Conservation (phyloP, 2,329 filamentous ascomycete genomes). For the Neoscytalidium dimidiatum region DNA sequence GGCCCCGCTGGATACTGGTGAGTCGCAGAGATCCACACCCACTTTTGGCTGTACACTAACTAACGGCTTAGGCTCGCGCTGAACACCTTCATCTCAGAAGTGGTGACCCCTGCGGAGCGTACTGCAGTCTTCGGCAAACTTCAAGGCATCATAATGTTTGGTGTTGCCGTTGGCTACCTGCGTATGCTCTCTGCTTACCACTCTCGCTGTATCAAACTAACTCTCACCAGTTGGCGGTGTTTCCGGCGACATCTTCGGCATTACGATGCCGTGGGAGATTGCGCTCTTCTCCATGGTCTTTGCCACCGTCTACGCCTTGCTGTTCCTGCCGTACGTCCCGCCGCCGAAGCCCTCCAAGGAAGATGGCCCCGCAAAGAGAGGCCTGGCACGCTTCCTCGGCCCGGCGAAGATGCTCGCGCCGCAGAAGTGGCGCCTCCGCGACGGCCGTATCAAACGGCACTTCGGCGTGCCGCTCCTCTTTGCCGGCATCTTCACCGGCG, state of each 20-base stretch:
- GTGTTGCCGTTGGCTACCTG: conserved; percentile 64
- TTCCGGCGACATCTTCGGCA: conserved; percentile 64
- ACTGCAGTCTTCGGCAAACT: conserved; percentile 67
- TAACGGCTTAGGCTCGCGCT: conserved; percentile 59
- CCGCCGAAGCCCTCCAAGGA: conserved; percentile 38
- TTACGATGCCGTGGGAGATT: conserved; percentile 65
- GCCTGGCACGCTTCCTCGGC: conserved; percentile 60
- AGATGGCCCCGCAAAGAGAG: conserved; percentile 30
- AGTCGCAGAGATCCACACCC: not conserved
- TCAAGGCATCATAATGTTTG: conserved; percentile 68
- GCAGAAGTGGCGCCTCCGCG: conserved; percentile 53
- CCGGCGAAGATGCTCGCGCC: conserved; percentile 64
- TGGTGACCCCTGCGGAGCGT: conserved; percentile 60
- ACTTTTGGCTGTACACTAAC: not conserved
- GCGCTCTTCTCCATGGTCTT: conserved; percentile 59
- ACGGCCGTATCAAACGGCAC: conserved; percentile 56
- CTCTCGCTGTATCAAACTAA: not conserved
- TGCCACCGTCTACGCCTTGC: conserved; percentile 43
- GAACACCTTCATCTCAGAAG: conserved; percentile 68
- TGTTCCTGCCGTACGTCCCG: conserved; percentile 53
- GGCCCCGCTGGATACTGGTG: conserved; percentile 61
- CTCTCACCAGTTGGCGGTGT: conserved; percentile 57
- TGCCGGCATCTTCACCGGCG: conserved; percentile 65
- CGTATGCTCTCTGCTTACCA: not conserved
- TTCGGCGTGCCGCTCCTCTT: conserved; percentile 66